A percentile compares a stretch with the other conserved stretches of the same genome.
These are phyloP conservation scores for Aegilops sharonensis DNA, from an alignment of 176 grass and related monocot genomes.

Conservation along the genomic window DNA sequence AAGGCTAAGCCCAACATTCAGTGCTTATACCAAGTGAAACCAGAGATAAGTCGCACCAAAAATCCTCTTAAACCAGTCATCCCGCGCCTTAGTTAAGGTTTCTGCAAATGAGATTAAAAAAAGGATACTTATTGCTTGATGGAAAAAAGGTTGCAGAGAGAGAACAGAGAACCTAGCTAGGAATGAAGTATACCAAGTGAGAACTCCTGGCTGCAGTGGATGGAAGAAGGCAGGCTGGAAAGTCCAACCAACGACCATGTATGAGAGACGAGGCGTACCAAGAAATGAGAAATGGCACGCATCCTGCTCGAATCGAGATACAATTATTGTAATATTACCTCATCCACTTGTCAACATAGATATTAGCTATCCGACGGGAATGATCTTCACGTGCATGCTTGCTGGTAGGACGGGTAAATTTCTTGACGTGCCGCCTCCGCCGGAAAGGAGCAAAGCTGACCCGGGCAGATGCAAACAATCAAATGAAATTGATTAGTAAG, in stretches of 20 bases:
- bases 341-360: neutral
- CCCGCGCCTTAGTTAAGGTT: neutral
- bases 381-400: neutral
- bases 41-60: neutral
- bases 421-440: neutral
- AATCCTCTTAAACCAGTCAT: neutral
- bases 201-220: neutral
- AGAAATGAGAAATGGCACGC: neutral
- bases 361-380: neutral
- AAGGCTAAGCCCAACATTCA: neutral
- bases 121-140: neutral
- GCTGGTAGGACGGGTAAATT: neutral
- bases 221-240: neutral
- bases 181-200: neutral
- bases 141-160: neutral
- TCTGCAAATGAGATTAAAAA: neutral
- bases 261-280: neutral
- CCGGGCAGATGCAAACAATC: neutral
- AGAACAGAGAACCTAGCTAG: neutral
- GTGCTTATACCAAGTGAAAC: neutral
- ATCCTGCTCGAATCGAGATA: neutral
- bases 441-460: neutral
- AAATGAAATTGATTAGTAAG: neutral
- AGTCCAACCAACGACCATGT: neutral
- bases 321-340: neutral